Percentiles rank a stretch among this genome's conserved stretches.
phyloP scores from a whole-genome alignment of 1,139 yeast species.

The Candida sanyaensis region DNA sequence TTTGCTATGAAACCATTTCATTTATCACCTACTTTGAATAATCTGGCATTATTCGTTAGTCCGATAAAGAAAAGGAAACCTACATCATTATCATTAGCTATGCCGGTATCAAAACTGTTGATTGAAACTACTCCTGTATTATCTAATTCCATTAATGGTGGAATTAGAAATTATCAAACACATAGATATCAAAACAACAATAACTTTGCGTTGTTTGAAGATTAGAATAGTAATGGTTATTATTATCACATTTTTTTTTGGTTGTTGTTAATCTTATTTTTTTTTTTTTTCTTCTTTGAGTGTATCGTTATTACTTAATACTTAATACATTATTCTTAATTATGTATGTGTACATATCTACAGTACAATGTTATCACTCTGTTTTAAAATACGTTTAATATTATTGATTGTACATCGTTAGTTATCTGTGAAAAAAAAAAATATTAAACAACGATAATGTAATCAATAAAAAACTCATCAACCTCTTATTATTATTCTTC shows the following conservation, averaged over 20 bases:
- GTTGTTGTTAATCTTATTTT: too few species aligned
- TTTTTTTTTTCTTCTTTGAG: background rate
- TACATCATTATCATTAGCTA: background rate
- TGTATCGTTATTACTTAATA: background rate
- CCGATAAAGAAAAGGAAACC: background rate
- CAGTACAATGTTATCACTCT: background rate
- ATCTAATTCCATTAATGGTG: conserved; percentile 3
- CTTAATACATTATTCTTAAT: background rate
- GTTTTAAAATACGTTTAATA: background rate
- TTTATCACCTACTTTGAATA: conserved; percentile 10
- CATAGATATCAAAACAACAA: background rate
- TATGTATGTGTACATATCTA: background rate
- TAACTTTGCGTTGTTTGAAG: conserved; percentile 3
- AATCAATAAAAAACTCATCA: background rate
- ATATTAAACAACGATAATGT: background rate
- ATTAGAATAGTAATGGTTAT: background rate
- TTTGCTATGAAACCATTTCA: conserved; percentile 15
- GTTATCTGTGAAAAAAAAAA: background rate
- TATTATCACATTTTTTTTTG: background rate
- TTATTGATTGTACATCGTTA: background rate
- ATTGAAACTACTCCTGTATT: conserved; percentile 1
- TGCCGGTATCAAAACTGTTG: conserved; percentile 1
- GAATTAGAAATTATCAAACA: background rate
- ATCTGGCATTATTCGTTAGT: conserved; percentile 1
- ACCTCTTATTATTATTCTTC: background rate